Evolutionary conservation across 805 yeast species (phyloP).

Genomic region (Spathaspora gorwiae): DNA sequence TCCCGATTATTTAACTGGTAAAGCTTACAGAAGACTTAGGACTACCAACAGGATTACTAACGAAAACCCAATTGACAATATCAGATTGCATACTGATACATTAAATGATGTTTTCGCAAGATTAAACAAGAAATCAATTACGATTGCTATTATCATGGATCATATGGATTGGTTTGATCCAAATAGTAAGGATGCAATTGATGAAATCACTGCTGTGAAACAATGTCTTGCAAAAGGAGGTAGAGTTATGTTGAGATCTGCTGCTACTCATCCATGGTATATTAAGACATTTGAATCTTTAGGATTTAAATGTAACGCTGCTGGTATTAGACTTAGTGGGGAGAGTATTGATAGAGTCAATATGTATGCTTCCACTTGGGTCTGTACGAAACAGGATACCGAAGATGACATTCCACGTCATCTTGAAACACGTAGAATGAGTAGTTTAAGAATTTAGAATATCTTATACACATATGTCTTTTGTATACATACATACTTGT

Average conservation of each 20-base stretch:
- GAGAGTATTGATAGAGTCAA: constrained; percentile 72
- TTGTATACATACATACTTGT: too few species aligned
- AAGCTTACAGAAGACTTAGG: constrained; percentile 50
- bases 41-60: constrained; percentile 18
- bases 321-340: constrained; percentile 61
- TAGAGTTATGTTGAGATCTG: constrained; percentile 71
- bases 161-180: constrained; percentile 91
- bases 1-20: constrained; percentile 67
- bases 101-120: constrained; percentile 71
- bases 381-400: constrained; percentile 50
- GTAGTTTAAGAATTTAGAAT: constrained; percentile 36
- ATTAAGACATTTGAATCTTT: constrained; percentile 58
- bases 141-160: constrained; percentile 82
- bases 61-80: constrained; percentile 56
- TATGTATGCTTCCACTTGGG: constrained; percentile 89
- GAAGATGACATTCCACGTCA: constrained; percentile 8
- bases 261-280: constrained; percentile 75
- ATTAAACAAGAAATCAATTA: constrained; percentile 55
- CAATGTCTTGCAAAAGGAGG: constrained; percentile 64
- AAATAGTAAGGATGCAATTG: constrained; percentile 54
- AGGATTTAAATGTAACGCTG: constrained; percentile 68
- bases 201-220: constrained; percentile 62
- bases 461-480: neutral
- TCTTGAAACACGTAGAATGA: constrained; percentile 36
- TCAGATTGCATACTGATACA: constrained; percentile 76